Evolutionary conservation across 2,329 filamentous ascomycete genomes (phyloP).

Genomic region (Pyrenophora seminiperda): DNA sequence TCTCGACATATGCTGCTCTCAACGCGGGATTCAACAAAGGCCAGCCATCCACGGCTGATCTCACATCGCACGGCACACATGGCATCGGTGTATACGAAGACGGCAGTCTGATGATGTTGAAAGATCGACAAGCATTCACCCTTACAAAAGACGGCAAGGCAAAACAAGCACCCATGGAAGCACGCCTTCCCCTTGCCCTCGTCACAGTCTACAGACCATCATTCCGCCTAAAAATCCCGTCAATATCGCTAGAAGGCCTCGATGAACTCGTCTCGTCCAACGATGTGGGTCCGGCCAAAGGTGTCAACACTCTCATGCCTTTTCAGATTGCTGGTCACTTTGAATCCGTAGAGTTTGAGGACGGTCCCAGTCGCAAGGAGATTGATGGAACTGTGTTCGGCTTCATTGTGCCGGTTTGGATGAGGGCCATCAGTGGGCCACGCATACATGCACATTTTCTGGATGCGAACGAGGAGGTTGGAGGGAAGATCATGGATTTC

Average conservation of each 20-base stretch:
- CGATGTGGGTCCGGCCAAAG: conserved; percentile 25
- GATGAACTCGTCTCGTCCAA: conserved; percentile 22
- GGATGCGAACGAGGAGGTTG: conserved; percentile 35
- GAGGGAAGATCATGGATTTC: conserved; percentile 48
- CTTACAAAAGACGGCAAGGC: conserved; percentile 41
- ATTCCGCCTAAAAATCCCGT: conserved; percentile 35
- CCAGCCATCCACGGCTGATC: conserved; percentile 44
- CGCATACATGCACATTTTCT: conserved; percentile 47
- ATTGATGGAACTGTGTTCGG: conserved; percentile 50
- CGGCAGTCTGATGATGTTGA: conserved; percentile 47
- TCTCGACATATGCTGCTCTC: conserved; percentile 48
- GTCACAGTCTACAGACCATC: conserved; percentile 50
- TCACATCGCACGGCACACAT: conserved; percentile 51
- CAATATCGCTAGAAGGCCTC: conserved; percentile 22
- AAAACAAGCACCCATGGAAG: conserved; percentile 38
- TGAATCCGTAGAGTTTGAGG: conserved; percentile 37
- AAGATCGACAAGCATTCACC: conserved; percentile 42
- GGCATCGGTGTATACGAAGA: conserved; percentile 52
- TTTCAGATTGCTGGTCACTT: conserved; percentile 48
- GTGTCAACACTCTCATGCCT: conserved; percentile 49
- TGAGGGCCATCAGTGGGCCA: conserved; percentile 48
- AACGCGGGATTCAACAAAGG: conserved; percentile 44
- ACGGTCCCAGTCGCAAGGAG: conserved; percentile 28
- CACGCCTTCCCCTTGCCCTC: conserved; percentile 49
- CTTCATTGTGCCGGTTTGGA: conserved; percentile 49